phyloP scores from a whole-genome alignment of 345 rosid genomes.

The Murraya paniculata region DNA sequence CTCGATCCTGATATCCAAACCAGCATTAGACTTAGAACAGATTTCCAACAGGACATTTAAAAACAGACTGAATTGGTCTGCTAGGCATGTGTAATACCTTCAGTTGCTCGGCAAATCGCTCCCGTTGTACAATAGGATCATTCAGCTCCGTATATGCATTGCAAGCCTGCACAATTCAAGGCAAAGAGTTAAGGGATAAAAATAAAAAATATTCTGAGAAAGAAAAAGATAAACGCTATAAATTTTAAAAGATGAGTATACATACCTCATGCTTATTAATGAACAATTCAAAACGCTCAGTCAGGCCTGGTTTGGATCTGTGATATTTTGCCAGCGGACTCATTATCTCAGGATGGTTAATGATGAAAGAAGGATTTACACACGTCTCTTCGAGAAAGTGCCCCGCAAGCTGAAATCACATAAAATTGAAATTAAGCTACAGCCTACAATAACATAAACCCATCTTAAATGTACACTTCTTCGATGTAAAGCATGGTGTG shows the following conservation, averaged over 20 bases:
- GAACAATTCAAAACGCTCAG: constrained; percentile 94
- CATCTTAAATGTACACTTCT: neutral
- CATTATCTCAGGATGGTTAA: constrained; percentile 90
- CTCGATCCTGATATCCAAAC: constrained; percentile 55
- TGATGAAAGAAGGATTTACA: constrained; percentile 90
- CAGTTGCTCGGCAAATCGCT: constrained; percentile 89
- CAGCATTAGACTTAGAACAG: neutral
- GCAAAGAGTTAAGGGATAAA: too few relatives aligned
- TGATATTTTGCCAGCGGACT: constrained; percentile 92
- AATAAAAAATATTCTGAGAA: neutral
- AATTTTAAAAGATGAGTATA: neutral
- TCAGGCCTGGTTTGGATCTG: constrained; percentile 61
- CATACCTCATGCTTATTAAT: constrained; percentile 86
- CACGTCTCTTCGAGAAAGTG: constrained; percentile 89
- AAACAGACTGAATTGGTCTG: neutral
- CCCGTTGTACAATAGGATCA: constrained; percentile 94
- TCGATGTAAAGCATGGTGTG: neutral
- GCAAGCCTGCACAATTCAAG: constrained; percentile 48
- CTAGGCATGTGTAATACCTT: constrained; percentile 47
- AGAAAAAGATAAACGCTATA: neutral
- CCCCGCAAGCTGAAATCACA: constrained; percentile 77
- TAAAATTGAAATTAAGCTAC: constrained; percentile 6
- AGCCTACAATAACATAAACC: neutral
- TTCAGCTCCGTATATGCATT: constrained; percentile 97
- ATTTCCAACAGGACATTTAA: neutral